Conservation (phyloP, 305 asterid genomes). For the Salvia sclarea region DNA sequence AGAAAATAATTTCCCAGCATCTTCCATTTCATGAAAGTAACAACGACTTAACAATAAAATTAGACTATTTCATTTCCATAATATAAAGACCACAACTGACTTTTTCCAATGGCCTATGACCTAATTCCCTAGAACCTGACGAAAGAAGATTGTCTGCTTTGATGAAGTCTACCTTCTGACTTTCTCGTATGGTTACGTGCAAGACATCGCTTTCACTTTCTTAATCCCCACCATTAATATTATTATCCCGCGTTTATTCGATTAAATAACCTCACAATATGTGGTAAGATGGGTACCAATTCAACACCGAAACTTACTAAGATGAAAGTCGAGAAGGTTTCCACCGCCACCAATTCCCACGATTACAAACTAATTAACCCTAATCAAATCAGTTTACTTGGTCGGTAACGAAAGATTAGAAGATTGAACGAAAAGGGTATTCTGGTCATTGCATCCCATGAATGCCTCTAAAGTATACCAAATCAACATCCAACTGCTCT, state of each 20-base stretch:
- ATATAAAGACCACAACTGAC: constrained; percentile 30
- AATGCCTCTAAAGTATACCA: constrained; percentile 36
- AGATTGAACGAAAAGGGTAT: too few species aligned
- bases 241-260: not conserved
- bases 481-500: constrained; percentile 58
- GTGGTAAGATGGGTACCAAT: constrained; percentile 21
- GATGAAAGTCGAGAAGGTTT: constrained; percentile 10
- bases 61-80: constrained; percentile 32
- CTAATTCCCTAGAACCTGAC: constrained; percentile 18
- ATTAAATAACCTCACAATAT: not conserved
- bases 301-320: constrained; percentile 29
- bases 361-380: not conserved
- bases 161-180: constrained; percentile 49
- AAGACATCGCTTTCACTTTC: constrained; percentile 26
- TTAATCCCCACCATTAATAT: constrained; percentile 8
- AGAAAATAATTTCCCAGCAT: constrained; percentile 15
- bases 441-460: constrained; percentile 32
- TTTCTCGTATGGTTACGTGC: constrained; percentile 35
- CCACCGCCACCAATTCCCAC: constrained; percentile 9
- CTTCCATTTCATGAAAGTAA: constrained; percentile 1
- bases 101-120: constrained; percentile 35
- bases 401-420: not conserved
- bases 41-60: not conserved
- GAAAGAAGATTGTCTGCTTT: constrained; percentile 19
- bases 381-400: not conserved